Base-by-base conservation (phyloP, 2,329 filamentous ascomycete genomes). In the Hymenoscyphus occultus region DNA sequence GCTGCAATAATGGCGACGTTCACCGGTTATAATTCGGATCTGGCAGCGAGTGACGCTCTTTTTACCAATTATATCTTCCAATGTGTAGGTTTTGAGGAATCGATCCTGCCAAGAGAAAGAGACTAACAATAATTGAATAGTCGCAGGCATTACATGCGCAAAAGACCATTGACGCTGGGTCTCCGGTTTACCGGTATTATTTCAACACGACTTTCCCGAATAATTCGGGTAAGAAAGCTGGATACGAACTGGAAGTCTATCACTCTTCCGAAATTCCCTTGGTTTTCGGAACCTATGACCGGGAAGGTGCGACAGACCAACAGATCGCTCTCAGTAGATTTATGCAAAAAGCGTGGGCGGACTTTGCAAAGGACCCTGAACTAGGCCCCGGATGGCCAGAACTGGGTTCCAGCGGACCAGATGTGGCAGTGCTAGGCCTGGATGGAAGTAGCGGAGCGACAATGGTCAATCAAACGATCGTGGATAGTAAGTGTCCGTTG, bases 281-380 rank as follows among this genome's bases (percentile, higher is more conserved):
- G 59, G 61, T 77, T 1, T 77, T 77, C 56, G 75, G 76, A 9
- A 77, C 76, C 0, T 62, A 72, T 42, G 74, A 71, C 60, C 66
- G 71, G 10, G 69, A 69, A 5, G 72, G 72, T 59, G 74, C 71
- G 2, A 75, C 74, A 1, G 61, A 69, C 39, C 73, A 72, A 40
- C 73, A 76, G 60, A 71, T 69, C 67, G 65, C 71, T n/a, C 69
- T 74, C 5, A 69, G 68, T 59, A 40, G 67, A 5, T 58, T 56
- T 14, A 74, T 75, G 73, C 65, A 74, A 67, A 71, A 71, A 73
- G 39, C 67, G 14, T 64, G 56, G 45, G 48, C 63, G 35, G 51
- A 57, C 13, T 67, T 67, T 61, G 63, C 58, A 4, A 62, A 51
- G 6, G 57, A 67, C 19, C 61, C 64, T 40, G 12, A 35, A 7